Conservation (phyloP, 208 protist species). For the Acanthamoeba triangularis region DNA sequence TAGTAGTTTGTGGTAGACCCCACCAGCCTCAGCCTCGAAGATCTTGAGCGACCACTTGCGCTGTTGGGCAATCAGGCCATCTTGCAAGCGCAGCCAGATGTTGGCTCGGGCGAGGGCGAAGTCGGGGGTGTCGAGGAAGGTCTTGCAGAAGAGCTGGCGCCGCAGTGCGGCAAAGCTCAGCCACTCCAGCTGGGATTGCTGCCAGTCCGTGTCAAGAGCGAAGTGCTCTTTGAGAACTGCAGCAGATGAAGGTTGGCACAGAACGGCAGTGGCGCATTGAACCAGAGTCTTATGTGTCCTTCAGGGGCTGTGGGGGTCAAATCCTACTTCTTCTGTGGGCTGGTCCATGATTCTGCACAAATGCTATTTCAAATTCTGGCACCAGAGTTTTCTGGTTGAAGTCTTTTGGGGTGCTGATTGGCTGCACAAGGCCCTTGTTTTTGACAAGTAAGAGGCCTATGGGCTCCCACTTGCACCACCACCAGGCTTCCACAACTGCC, state of each 20-base stretch:
- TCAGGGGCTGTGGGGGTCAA: no score
- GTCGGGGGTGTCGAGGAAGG: not conserved
- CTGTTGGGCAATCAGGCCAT: not conserved
- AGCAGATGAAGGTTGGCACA: not conserved
- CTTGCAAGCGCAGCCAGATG: not conserved
- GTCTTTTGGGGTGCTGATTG: no score
- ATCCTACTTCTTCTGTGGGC: no score
- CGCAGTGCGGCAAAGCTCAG: not conserved
- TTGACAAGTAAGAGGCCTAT: no score
- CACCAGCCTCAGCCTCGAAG: not conserved
- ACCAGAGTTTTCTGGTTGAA: no score
- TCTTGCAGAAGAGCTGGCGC: slow-evolving; percentile 25
- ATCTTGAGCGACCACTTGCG: slow-evolving; percentile 34
- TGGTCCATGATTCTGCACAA: no score
- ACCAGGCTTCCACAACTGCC: no score
- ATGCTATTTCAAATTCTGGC: no score
- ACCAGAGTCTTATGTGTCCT: no score
- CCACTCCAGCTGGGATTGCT: not conserved
- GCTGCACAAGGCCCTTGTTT: no score
- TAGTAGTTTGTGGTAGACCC: not conserved
- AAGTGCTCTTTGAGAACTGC: not conserved
- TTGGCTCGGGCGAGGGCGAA: not conserved
- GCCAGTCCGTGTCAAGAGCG: not conserved
- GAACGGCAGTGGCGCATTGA: not conserved
- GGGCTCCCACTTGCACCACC: no score